Conservation (phyloP, 179 eudicot genomes). For the Beta macrorhiza region DNA sequence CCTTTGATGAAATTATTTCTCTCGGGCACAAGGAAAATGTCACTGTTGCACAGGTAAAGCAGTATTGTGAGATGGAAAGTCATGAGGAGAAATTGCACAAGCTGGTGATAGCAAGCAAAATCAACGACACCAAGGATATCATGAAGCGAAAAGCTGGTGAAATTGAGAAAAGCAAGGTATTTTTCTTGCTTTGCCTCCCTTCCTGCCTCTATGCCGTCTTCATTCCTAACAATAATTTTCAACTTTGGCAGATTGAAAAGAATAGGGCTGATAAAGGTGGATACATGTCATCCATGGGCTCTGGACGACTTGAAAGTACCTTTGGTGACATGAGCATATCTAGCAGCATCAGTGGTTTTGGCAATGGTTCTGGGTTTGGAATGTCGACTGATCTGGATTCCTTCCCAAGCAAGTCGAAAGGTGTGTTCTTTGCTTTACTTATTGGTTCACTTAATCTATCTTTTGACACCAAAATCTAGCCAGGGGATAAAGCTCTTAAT, state of each 20-base stretch:
- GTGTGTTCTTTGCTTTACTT: conserved; percentile 36
- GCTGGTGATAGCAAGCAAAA: conserved; percentile 85
- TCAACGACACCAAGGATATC: conserved; percentile 88
- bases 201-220: background rate
- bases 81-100: conserved; percentile 96
- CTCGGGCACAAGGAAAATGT: conserved; percentile 76
- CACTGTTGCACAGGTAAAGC: conserved; percentile 90
- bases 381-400: conserved; percentile 58
- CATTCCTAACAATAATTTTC: background rate
- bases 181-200: background rate
- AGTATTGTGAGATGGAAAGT: conserved; percentile 99
- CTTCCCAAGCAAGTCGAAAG: conserved; percentile 75
- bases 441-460: background rate
- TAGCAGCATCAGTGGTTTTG: conserved; percentile 57
- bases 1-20: conserved; percentile 90
- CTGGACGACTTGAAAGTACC: conserved; percentile 74
- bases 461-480: background rate
- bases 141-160: conserved; percentile 97
- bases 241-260: conserved; percentile 72
- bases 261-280: conserved; percentile 81
- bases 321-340: conserved; percentile 42
- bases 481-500: background rate
- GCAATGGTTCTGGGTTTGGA: conserved; percentile 77
- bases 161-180: conserved; percentile 94
- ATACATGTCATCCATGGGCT: conserved; percentile 73